These are phyloP conservation scores for Auricularia sp. DNA, from an alignment of 768 basidiomycete species.

Conservation along the genomic window DNA sequence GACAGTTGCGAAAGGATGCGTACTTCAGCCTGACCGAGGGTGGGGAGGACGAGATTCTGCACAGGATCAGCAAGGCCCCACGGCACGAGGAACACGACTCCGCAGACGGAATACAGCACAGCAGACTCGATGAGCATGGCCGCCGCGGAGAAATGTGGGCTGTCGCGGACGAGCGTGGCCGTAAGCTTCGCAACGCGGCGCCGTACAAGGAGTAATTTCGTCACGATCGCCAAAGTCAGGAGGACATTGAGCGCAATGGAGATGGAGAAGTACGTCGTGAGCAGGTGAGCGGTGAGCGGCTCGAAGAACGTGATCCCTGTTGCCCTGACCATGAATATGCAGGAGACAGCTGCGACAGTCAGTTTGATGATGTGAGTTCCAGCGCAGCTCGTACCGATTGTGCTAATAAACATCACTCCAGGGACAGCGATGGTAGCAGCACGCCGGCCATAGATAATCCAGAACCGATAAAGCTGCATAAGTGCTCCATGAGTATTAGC, in stretches of 20 bases:
- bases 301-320: background rate
- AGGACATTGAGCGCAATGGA: background rate
- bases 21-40: slow-evolving; percentile 22
- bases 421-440: slow-evolving; percentile 13
- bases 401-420: slow-evolving; percentile 14
- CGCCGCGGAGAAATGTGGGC: slow-evolving; percentile 19
- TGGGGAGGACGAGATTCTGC: slow-evolving; percentile 23
- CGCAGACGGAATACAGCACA: slow-evolving; percentile 18
- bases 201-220: background rate
- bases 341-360: background rate
- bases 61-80: slow-evolving; percentile 18
- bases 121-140: slow-evolving; percentile 30
- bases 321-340: background rate
- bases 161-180: background rate
- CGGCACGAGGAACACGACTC: slow-evolving; percentile 23
- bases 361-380: too few species aligned
- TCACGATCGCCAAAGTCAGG: background rate
- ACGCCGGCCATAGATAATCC: slow-evolving; percentile 21
- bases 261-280: background rate
- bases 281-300: background rate
- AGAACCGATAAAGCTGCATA: slow-evolving; percentile 30
- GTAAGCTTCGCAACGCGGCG: background rate
- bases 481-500: background rate
- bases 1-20: background rate
- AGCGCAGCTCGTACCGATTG: slow-evolving; percentile 11